Conservation (phyloP, 306 rosid species). For the Corylus americana region DNA sequence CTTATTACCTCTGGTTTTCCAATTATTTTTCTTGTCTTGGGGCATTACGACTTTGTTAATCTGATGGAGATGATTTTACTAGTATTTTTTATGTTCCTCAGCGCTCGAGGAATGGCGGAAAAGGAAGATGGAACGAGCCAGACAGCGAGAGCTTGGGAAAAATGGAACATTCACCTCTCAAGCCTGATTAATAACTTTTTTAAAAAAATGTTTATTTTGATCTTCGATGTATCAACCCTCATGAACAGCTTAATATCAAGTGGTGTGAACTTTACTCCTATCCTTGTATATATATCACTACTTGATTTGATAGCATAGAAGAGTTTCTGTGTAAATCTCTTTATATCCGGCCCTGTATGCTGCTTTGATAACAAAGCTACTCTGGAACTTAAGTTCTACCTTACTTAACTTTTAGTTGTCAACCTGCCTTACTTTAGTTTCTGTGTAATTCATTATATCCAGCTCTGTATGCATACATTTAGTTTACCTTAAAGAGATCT, state of each 20-base stretch:
- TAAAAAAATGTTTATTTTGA: not conserved
- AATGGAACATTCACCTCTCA: slow-evolving; percentile 65
- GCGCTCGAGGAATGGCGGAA: slow-evolving; percentile 99
- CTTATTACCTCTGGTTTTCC: not conserved
- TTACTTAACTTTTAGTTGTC: no score
- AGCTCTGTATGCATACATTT: no score
- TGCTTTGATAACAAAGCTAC: no score
- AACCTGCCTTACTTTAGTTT: no score
- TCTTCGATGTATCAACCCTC: not conserved
- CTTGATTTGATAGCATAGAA: not conserved
- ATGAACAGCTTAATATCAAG: not conserved
- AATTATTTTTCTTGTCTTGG: not conserved
- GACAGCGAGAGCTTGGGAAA: slow-evolving; percentile 76
- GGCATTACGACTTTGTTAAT: not conserved
- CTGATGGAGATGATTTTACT: slow-evolving; percentile 5
- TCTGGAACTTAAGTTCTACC: no score
- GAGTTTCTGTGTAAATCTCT: not conserved
- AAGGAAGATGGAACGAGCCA: slow-evolving; percentile 94
- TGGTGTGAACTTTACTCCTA: not conserved
- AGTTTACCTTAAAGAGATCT: no score
- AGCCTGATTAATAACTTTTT: slow-evolving; percentile 34
- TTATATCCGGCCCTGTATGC: not conserved
- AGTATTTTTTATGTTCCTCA: slow-evolving; percentile 39
- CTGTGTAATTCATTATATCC: no score
- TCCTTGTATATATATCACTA: not conserved